Percentiles rank a stretch among this genome's conserved stretches.
phyloP scores from a whole-genome alignment of 306 rosid species.

The Vigna reflexopilosa region DNA sequence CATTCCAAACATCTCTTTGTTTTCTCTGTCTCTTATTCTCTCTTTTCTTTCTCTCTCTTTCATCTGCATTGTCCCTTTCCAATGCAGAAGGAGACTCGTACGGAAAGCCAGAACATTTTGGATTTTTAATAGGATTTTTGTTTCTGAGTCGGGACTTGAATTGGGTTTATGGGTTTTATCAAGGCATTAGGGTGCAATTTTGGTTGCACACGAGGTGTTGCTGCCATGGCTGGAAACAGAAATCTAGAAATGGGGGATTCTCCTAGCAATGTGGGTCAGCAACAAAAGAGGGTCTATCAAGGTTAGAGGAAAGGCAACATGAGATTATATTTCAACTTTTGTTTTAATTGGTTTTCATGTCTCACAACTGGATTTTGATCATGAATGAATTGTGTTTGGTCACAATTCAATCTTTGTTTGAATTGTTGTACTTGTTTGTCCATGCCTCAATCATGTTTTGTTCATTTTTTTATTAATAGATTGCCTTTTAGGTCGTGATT shows the following conservation, averaged over 20 bases:
- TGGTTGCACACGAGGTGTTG: conserved; percentile 36
- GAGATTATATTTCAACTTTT: conserved; percentile 45
- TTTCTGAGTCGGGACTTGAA: conserved; percentile 29
- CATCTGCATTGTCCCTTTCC: conserved; percentile 38
- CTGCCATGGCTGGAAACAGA: conserved; percentile 49
- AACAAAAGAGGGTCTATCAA: conserved; percentile 74
- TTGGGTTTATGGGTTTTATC: conserved; percentile 51
- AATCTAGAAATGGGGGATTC: conserved; percentile 49
- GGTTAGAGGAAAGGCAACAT: conserved; percentile 93
- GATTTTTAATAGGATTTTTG: conserved; percentile 31
- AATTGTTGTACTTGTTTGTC: conserved; percentile 34
- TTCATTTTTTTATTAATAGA: background rate
- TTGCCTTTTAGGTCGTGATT: conserved; percentile 7
- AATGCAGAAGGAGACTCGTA: conserved; percentile 28
- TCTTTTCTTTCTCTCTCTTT: conserved; percentile 17
- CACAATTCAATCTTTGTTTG: conserved; percentile 30
- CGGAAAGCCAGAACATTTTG: conserved; percentile 40
- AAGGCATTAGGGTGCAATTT: conserved; percentile 36
- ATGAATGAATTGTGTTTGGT: conserved; percentile 36
- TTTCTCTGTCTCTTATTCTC: background rate
- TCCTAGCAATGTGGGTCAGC: conserved; percentile 44
- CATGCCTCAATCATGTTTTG: conserved; percentile 10
- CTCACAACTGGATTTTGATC: conserved; percentile 20
- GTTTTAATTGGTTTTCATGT: conserved; percentile 31
- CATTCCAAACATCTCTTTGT: conserved; percentile 36